Conservation (phyloP, 768 basidiomycete species). For the Tephrocybe sp. region DNA sequence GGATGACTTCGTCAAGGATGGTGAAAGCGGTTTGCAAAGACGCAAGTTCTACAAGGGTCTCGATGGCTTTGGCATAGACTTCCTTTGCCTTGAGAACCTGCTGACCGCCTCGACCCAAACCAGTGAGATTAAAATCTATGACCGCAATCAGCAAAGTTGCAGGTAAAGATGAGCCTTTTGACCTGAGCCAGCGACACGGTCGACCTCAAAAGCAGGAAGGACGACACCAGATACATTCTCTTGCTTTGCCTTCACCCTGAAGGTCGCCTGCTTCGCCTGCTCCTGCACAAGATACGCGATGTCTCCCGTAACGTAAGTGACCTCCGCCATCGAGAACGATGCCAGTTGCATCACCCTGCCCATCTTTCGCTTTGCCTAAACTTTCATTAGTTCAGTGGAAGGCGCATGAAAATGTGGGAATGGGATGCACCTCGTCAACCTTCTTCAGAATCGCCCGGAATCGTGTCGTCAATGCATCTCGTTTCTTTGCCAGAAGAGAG, state of each 20-base stretch:
- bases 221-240: slow-evolving; percentile 99
- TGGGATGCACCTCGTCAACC: slow-evolving; percentile 83
- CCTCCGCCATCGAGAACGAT: slow-evolving; percentile 98
- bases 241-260: slow-evolving; percentile 91
- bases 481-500: slow-evolving; percentile 94
- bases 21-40: slow-evolving; percentile 97
- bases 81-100: slow-evolving; percentile 94
- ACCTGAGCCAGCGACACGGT: slow-evolving; percentile 85
- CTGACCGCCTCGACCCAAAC: slow-evolving; percentile 94
- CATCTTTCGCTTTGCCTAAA: slow-evolving; percentile 97
- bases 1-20: slow-evolving; percentile 98
- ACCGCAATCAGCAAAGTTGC: neutral
- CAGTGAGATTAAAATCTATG: slow-evolving; percentile 93
- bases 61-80: slow-evolving; percentile 96
- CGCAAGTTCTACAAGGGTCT: slow-evolving; percentile 95
- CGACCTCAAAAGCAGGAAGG: slow-evolving; percentile 91
- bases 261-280: slow-evolving; percentile 86
- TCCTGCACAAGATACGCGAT: slow-evolving; percentile 98
- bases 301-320: slow-evolving; percentile 96
- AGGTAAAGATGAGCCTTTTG: slow-evolving; percentile 5
- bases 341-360: slow-evolving; percentile 98
- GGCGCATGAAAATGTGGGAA: neutral
- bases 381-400: slow-evolving; percentile 21
- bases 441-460: slow-evolving; percentile 93
- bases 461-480: slow-evolving; percentile 92